Base-by-base conservation (phyloP, 306 rosid species). In the Abrus precatorius region DNA sequence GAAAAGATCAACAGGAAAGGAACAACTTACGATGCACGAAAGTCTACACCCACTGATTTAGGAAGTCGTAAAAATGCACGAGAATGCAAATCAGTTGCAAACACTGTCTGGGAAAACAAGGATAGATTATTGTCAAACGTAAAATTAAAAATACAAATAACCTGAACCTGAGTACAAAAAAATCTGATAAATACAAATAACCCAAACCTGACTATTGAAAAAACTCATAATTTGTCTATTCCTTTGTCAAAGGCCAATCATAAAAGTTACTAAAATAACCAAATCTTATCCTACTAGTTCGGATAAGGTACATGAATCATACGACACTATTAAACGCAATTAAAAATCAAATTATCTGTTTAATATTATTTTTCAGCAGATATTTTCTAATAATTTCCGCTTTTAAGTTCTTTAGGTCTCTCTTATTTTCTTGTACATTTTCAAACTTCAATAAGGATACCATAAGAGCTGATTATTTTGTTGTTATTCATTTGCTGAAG, bases 11-110 rank as follows among this genome's bases (percentile, higher is more conserved):
- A 60, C 45, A 11, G 9, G 54, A 52, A 74, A 68, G 54, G 28
- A 75, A 76, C 50, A 74, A 88, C 99, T 90, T 89, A 95, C 99
- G 99, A 93, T 52, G 99, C 99, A 80, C 99, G 97, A 74, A 95
- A 95, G 81, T 95, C 99, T 67, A 93, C 99, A 81, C 98, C 99
- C 68, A 92, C 56, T 56, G 99, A 95, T 79, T 95, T 95, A 52
- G 99, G 99, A 83, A 95, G 99, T 78, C 85, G 94, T 83, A 93
- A 86, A 82, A 91, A 91, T 72, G 91, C 83, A 38, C 99, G 97
- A 83, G 98, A 93, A 76, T 95, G 94, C 89, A 95, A 88, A 87
- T 95, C 99, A 67, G 96, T 95, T 7, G 95, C 96, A 88, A 91
- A 95, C 44, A 95, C 98, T 41, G 95, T 93, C 99, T 95, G 94